Conservation (phyloP, 805 yeast species). For the Zygoascus ofunaensis region DNA sequence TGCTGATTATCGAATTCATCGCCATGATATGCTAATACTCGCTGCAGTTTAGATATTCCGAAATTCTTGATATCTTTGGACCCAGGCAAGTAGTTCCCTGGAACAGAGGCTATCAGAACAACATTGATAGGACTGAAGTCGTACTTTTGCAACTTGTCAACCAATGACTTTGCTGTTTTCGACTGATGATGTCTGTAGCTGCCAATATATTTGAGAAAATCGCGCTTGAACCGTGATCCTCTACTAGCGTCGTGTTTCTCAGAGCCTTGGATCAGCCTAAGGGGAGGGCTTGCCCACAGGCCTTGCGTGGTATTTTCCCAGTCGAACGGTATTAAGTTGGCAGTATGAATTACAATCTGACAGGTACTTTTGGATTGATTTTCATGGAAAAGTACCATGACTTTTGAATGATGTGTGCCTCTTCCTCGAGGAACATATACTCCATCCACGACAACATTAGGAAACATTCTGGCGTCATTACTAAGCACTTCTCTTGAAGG, state of each 20-base stretch:
- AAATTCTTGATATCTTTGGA: slow-evolving; percentile 11
- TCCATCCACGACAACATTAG: slow-evolving; percentile 18
- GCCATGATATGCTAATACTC: slow-evolving; percentile 5
- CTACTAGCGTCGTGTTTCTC: not conserved
- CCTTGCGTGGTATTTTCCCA: slow-evolving; percentile 29
- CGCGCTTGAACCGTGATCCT: slow-evolving; percentile 18
- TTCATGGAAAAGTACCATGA: slow-evolving; percentile 24
- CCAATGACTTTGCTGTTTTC: slow-evolving; percentile 10
- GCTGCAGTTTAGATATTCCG: slow-evolving; percentile 18
- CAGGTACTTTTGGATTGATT: slow-evolving; percentile 3
- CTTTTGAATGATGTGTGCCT: slow-evolving; percentile 28
- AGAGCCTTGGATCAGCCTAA: slow-evolving; percentile 3
- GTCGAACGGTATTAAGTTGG: slow-evolving; percentile 25
- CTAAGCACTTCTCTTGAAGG: slow-evolving; percentile 2
- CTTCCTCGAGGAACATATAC: slow-evolving; percentile 16
- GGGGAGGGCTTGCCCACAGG: slow-evolving; percentile 23
- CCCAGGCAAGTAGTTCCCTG: slow-evolving; percentile 20
- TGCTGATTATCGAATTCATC: not conserved
- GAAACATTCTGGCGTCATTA: slow-evolving; percentile 4
- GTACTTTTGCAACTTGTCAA: slow-evolving; percentile 12
- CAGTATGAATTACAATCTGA: slow-evolving; percentile 27
- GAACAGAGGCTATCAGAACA: slow-evolving; percentile 24
- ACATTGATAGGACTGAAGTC: slow-evolving; percentile 23
- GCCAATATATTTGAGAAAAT: slow-evolving; percentile 20
- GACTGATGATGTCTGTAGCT: slow-evolving; percentile 15